phyloP scores from a whole-genome alignment of 164 flowering plant species.

The Cinnamomum micranthum region DNA sequence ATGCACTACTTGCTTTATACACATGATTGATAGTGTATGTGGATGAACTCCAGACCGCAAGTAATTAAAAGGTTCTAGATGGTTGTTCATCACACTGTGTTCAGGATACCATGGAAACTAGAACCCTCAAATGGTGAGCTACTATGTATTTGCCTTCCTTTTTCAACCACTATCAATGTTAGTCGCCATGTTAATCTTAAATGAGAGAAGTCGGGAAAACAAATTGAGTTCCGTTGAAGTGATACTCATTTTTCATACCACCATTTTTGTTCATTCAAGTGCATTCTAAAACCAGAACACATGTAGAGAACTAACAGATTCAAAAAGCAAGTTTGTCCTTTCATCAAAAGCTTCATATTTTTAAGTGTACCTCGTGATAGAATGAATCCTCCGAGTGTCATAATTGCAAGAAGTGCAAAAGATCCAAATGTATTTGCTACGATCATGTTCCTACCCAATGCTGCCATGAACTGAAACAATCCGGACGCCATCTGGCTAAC shows the following conservation, averaged over 20 bases:
- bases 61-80: background rate
- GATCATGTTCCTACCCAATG: slow-evolving; percentile 14
- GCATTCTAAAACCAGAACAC: background rate
- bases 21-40: background rate
- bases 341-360: background rate
- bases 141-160: too few species aligned
- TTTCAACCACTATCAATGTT: too few species aligned
- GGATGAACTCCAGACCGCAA: background rate
- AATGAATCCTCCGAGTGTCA: slow-evolving; percentile 18
- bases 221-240: too few species aligned
- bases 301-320: background rate
- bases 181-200: too few species aligned
- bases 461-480: slow-evolving; percentile 10
- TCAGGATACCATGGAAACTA: too few species aligned
- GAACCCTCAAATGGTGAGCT: too few species aligned
- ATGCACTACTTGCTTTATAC: too few species aligned
- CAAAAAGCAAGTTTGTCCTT: background rate
- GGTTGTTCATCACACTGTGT: too few species aligned
- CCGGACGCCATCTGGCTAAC: slow-evolving; percentile 12
- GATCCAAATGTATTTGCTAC: slow-evolving; percentile 20
- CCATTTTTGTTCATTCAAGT: background rate
- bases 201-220: too few species aligned
- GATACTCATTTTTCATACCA: too few species aligned
- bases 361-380: slow-evolving; percentile 13
- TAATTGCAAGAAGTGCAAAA: slow-evolving; percentile 12